These are phyloP conservation scores for Lagenaria siceraria DNA, from an alignment of 306 rosid species.

Conservation along the genomic window DNA sequence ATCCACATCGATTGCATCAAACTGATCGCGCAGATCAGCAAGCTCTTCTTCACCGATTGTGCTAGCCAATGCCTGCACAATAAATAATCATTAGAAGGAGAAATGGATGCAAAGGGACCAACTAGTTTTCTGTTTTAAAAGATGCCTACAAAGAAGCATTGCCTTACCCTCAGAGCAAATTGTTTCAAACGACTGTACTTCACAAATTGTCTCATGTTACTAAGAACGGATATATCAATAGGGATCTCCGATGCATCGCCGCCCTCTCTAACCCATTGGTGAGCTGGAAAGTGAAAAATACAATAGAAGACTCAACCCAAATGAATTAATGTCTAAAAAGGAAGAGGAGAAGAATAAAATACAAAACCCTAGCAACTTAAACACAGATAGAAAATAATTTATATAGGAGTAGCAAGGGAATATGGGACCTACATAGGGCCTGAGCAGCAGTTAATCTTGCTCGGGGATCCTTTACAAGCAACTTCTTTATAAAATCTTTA, in stretches of 20 bases:
- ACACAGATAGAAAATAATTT: neutral
- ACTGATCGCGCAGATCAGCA: constrained; percentile 84
- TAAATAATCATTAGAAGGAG: constrained; percentile 9
- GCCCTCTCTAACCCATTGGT: constrained; percentile 95
- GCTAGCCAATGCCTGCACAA: constrained; percentile 88
- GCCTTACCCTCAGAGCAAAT: constrained; percentile 80
- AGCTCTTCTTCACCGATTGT: constrained; percentile 80
- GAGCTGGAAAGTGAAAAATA: constrained; percentile 53
- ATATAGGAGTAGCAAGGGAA: neutral
- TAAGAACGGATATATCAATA: constrained; percentile 84
- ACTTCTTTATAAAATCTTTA: constrained; percentile 89
- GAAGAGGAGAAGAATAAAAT: neutral
- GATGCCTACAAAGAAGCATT: neutral
- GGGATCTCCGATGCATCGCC: constrained; percentile 93
- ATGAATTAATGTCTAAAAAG: neutral
- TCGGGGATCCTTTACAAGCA: constrained; percentile 89
- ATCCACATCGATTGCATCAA: constrained; percentile 95
- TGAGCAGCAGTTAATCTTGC: constrained; percentile 99
- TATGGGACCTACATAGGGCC: constrained; percentile 71
- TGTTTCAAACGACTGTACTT: constrained; percentile 91
- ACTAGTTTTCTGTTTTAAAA: constrained; percentile 8
- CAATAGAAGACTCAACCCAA: constrained; percentile 11
- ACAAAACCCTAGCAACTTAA: neutral
- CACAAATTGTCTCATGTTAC: constrained; percentile 88
- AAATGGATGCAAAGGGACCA: constrained; percentile 6